Conservation (phyloP, 1,139 yeast species). For the Candida neerlandica region DNA sequence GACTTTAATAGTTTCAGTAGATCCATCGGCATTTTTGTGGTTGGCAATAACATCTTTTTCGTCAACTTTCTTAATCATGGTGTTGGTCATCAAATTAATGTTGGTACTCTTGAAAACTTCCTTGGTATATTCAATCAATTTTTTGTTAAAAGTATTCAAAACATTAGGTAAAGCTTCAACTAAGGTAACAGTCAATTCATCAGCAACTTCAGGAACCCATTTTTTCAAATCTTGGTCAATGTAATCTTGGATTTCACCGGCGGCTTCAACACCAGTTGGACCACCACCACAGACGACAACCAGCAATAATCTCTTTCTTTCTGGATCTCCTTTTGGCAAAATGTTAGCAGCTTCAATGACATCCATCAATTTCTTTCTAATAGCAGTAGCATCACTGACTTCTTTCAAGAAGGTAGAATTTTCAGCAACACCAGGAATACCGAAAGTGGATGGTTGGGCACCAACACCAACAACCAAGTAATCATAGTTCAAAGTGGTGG, state of each 20-base stretch:
- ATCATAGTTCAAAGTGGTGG: constrained; percentile 63
- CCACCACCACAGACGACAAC: constrained; percentile 95
- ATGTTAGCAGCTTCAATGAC: constrained; percentile 82
- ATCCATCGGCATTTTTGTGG: constrained; percentile 48
- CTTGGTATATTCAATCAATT: constrained; percentile 82
- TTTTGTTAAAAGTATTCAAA: constrained; percentile 82
- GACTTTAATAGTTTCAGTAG: constrained; percentile 57
- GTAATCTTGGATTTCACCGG: constrained; percentile 93
- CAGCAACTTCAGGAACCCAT: constrained; percentile 86
- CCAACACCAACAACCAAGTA: constrained; percentile 89
- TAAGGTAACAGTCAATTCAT: constrained; percentile 78
- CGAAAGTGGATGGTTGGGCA: constrained; percentile 89
- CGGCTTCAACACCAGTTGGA: constrained; percentile 96
- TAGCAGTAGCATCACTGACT: constrained; percentile 76
- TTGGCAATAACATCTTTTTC: constrained; percentile 68
- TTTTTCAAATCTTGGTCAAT: constrained; percentile 85
- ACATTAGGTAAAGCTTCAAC: constrained; percentile 93
- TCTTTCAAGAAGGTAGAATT: constrained; percentile 86
- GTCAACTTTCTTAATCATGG: constrained; percentile 86
- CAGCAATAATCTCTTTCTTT: constrained; percentile 77
- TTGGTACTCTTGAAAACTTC: constrained; percentile 78
- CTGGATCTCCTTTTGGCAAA: constrained; percentile 72
- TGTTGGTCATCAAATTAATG: constrained; percentile 76
- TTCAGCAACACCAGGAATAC: constrained; percentile 91
- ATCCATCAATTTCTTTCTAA: constrained; percentile 76